Evolutionary conservation across 192 early-diverging fungal genomes (phyloP).

Genomic region (Coemansia nantahalensis): DNA sequence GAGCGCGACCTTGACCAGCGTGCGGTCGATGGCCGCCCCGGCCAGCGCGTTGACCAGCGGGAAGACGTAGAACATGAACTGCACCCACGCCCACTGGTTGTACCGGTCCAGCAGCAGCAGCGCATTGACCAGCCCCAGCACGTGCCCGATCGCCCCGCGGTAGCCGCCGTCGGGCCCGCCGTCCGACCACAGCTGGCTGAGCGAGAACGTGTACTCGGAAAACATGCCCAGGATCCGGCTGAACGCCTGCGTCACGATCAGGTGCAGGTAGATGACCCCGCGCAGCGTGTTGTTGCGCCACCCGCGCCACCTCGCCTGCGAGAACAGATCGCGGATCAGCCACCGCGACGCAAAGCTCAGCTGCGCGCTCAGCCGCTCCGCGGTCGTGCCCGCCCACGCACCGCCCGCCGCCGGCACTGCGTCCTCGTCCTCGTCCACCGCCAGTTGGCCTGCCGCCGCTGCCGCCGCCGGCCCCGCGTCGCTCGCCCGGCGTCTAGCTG

Average conservation of each 20-base stretch:
- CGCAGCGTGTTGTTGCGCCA: slow-evolving; percentile 50
- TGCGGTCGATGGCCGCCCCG: slow-evolving; percentile 45
- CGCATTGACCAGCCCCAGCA: slow-evolving; percentile 33
- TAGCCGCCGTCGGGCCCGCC: slow-evolving; percentile 22
- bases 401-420: not conserved
- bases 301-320: slow-evolving; percentile 46
- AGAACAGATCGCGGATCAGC: slow-evolving; percentile 52
- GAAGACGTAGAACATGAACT: slow-evolving; percentile 50
- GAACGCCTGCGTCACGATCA: slow-evolving; percentile 46
- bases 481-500: too few species aligned
- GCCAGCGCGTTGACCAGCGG: slow-evolving; percentile 48
- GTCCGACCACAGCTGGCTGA: slow-evolving; percentile 46
- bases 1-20: slow-evolving; percentile 38
- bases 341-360: slow-evolving; percentile 49
- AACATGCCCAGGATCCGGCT: slow-evolving; percentile 43
- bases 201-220: slow-evolving; percentile 52
- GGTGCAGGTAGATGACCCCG: slow-evolving; percentile 43
- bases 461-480: too few species aligned
- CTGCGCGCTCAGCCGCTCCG: slow-evolving; percentile 42
- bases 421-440: too few species aligned
- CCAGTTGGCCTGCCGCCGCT: too few species aligned
- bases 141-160: slow-evolving; percentile 40
- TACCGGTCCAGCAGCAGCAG: slow-evolving; percentile 39
- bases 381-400: not conserved
- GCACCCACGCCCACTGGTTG: slow-evolving; percentile 51